Percentiles rank a stretch among this genome's conserved stretches.
phyloP scores from a whole-genome alignment of 2,329 filamentous ascomycete species.

The Fusarium foetens region DNA sequence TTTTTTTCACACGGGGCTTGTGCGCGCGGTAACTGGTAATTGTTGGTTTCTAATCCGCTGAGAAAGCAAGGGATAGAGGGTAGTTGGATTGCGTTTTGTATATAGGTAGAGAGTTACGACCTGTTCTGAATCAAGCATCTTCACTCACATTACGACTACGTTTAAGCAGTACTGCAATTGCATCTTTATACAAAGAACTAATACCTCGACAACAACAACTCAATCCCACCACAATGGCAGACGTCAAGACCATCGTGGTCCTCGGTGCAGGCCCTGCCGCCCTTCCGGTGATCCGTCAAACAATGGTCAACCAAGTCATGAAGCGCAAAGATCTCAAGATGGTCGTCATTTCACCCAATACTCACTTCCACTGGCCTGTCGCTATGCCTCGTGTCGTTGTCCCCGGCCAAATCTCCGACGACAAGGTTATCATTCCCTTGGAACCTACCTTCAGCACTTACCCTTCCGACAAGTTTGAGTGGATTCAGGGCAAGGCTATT shows the following conservation, averaged over 20 bases:
- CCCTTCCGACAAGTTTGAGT: conserved; percentile 59
- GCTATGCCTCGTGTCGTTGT: conserved; percentile 60
- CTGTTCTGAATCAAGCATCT: neutral
- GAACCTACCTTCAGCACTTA: conserved; percentile 61
- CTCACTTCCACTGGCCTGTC: conserved; percentile 61
- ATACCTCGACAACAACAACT: neutral
- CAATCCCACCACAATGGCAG: conserved; percentile 23
- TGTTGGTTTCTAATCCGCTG: conserved; percentile 11
- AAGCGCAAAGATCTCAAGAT: conserved; percentile 55
- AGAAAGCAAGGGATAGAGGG: conserved; percentile 3
- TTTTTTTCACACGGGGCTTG: neutral
- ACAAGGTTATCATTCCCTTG: conserved; percentile 49
- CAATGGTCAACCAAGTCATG: conserved; percentile 57
- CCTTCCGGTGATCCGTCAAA: conserved; percentile 60
- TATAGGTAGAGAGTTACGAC: conserved; percentile 4
- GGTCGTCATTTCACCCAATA: conserved; percentile 58
- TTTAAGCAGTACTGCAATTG: neutral
- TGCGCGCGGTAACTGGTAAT: neutral
- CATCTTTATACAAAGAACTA: neutral
- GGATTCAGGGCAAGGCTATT: conserved; percentile 61
- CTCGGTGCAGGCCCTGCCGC: conserved; percentile 61
- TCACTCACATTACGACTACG: neutral
- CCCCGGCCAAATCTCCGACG: conserved; percentile 57
- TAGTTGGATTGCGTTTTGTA: neutral
- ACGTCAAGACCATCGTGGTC: conserved; percentile 57